These are phyloP conservation scores for Venturia aucupariae DNA, from an alignment of 2,329 filamentous ascomycete genomes.

Conservation along the genomic window DNA sequence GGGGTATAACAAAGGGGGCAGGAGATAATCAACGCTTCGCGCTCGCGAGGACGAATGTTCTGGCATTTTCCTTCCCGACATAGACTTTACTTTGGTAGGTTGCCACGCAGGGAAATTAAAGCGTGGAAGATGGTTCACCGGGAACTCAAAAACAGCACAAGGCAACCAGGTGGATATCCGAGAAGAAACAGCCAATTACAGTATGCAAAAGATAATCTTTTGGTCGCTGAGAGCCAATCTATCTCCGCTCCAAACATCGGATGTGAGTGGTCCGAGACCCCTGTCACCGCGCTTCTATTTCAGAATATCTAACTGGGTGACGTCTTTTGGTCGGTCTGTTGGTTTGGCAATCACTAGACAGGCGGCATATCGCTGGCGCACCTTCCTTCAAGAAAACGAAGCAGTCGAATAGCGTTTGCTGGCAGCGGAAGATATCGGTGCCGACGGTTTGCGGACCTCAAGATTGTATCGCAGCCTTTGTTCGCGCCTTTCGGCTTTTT, in stretches of 20 bases:
- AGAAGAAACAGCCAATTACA: not conserved
- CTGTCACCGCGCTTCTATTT: not conserved
- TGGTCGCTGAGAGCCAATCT: not conserved
- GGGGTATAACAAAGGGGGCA: no score
- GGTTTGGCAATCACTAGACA: not conserved
- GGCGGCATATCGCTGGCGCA: not conserved
- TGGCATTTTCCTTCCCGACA: not conserved
- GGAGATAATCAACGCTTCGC: no score
- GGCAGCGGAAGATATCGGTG: not conserved
- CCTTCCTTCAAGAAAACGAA: not conserved
- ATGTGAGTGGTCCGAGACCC: not conserved
- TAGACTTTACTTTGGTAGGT: not conserved
- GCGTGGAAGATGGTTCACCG: not conserved
- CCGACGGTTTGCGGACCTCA: conserved; percentile 1
- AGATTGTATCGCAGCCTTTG: conserved; percentile 10
- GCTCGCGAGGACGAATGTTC: not conserved
- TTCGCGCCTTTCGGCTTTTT: conserved; percentile 11
- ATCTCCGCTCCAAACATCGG: not conserved
- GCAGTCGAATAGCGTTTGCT: conserved; percentile 4
- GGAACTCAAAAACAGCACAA: not conserved
- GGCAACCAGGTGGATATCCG: not conserved
- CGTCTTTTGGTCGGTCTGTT: not conserved
- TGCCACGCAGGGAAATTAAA: not conserved
- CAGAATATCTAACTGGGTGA: not conserved
- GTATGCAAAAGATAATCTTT: not conserved